Evolutionary conservation across 768 basidiomycete genomes (phyloP), one percentile per base, ranked within the genome.

Genomic region (Tricholoma bakamatsutake): DNA sequence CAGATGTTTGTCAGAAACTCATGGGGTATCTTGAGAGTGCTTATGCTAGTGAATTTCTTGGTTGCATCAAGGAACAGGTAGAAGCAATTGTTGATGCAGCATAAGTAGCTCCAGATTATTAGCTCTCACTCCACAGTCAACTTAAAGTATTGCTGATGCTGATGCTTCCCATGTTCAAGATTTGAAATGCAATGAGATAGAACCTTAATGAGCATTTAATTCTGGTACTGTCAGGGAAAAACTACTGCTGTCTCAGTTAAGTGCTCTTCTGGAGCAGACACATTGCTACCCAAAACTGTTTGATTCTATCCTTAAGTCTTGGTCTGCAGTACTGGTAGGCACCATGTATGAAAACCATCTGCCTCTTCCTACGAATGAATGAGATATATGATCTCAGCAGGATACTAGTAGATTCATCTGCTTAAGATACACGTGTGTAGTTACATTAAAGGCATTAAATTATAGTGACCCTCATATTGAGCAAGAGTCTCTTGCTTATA

Each of bases 141-240:
- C n/a, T n/a, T n/a, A n/a, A n/a, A n/a, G n/a, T n/a, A n/a, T n/a
- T n/a, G 10, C 27, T 61, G 10, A 61, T 61, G 57, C 59, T 61
- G 60, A 57, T 77, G 10, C 66, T 77, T 13, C 61, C 65, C 13
- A 59, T 67, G 7, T 74, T 71, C 62, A 43, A 5, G 71, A 72
- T 49, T 60, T 61, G 18, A 55, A 66, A n/a, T 70, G 71, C 0
- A 54, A 50, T 1, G 56, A 54, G 11, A 60, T 70, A 39, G 53
- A 48, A 13, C 55, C 59, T 4, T 42, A 54, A 43, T 12, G 42
- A 6, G 42, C 42, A 28, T 58, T 58, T 56, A 59, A 54, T 1
- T 61, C 59, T 2, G 59, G 59, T 2, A 57, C 56, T n/a, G 57
- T 61, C 31, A 61, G 57, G 59, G 57, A 48, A 31, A 50, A n/a